Evolutionary conservation across 2,329 filamentous ascomycete species (phyloP), one percentile per base, ranked within the genome.

Genomic region (Ascochyta viciae-villosae): DNA sequence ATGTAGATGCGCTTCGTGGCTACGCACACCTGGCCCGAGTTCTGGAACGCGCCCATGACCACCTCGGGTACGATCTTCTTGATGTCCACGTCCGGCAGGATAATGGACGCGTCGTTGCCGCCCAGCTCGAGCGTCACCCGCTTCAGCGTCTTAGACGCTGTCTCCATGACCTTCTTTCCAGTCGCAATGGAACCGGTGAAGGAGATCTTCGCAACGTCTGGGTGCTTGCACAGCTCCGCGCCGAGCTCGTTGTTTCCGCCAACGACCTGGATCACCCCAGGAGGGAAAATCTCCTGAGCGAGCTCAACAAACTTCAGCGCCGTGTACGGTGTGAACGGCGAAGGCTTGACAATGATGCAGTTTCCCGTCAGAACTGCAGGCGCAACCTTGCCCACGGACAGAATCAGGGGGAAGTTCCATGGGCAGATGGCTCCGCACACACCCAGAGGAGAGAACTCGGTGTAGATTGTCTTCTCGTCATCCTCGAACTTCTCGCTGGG

Each of bases 111-210:
- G 57, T 87, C 84, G 63, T 88, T 88, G 29, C 85, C 85, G 34
- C 85, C 83, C 23, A 87, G 79, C 71, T 88, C 86, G 13, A 88
- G 79, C 1, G 83, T 86, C 19, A 86, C 79, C 37, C 85, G 77
- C 78, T 87, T 88, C 24, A 89, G 73, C 0, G 84, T 85, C 67
- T 81, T 80, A 23, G 82, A 77, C 48, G 80, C 81, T n/a, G 78
- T 81, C 51, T 80, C 80, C 79, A 86, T 82, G 50, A 89, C 82
- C 70, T 81, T 81, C 77, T 87, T 87, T 9, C 86, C 86, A 0
- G 84, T 87, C 0, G 78, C 77, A 6, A 79, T 84, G 10, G 83
- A 87, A 3, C 87, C 86, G 0, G 87, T 89, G 73, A 89, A 89
- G 61, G 78, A 81, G 67, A 89, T 83, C 78, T 87, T 89, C 53